A percentile compares a stretch with the other conserved stretches of the same genome.
phyloP scores from a whole-genome alignment of 441 rosid genomes.

The Populus hybrid region DNA sequence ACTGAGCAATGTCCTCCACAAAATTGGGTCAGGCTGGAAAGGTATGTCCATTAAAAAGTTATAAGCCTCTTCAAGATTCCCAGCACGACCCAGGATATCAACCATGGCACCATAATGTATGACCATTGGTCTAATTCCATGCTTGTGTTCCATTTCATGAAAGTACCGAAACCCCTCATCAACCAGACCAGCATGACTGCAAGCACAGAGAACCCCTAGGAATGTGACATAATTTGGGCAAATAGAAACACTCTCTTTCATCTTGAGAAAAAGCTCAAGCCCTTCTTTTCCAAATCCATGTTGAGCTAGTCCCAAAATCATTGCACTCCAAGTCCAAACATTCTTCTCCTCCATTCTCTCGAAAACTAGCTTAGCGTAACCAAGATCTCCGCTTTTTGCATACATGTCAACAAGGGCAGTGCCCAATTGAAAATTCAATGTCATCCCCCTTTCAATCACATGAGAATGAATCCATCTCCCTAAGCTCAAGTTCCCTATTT shows the following conservation, averaged over 20 bases:
- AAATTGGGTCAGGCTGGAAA: constrained; percentile 47
- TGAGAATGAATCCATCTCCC: constrained; percentile 72
- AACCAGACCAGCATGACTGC: constrained; percentile 73
- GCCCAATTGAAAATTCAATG: constrained; percentile 53
- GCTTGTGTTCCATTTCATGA: constrained; percentile 53
- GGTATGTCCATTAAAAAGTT: constrained; percentile 46
- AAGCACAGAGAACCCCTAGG: constrained; percentile 81
- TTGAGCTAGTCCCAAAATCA: constrained; percentile 83
- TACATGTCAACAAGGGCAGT: constrained; percentile 86
- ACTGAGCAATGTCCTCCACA: constrained; percentile 76
- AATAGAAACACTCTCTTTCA: constrained; percentile 40
- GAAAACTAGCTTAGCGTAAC: constrained; percentile 50
- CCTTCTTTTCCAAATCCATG: constrained; percentile 65
- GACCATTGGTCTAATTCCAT: constrained; percentile 63
- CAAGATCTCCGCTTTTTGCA: constrained; percentile 57
- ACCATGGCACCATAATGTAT: constrained; percentile 71
- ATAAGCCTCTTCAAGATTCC: constrained; percentile 54
- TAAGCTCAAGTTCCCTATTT: constrained; percentile 54
- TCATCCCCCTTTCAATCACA: constrained; percentile 48
- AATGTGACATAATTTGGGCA: constrained; percentile 76
- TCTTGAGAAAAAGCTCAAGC: constrained; percentile 43
- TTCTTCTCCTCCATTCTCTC: constrained; percentile 49
- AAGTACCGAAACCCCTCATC: constrained; percentile 67
- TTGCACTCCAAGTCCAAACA: constrained; percentile 92
- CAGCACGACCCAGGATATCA: constrained; percentile 69